A percentile compares a stretch with the other conserved stretches of the same genome.
Evolutionary conservation across 2,329 filamentous ascomycete genomes (phyloP).

Genomic region (Mycocentrospora acerina): DNA sequence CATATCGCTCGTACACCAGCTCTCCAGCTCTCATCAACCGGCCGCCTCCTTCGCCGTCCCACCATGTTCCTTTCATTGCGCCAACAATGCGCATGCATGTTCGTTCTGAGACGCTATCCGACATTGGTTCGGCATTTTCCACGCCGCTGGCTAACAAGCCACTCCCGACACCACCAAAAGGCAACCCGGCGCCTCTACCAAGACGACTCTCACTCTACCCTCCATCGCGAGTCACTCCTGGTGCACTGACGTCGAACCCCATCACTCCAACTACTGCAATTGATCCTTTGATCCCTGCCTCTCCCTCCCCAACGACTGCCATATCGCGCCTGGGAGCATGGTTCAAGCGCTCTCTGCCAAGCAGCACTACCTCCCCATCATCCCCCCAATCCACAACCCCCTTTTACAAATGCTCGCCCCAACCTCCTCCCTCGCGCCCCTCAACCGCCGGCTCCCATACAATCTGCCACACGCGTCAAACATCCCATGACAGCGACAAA

Average conservation of each 20-base stretch:
- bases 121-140: conserved; percentile 52
- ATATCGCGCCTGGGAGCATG: conserved; percentile 37
- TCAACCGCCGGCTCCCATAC: conserved; percentile 25
- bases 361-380: conserved; percentile 23
- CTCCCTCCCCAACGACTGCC: conserved; percentile 35
- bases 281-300: conserved; percentile 1
- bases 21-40: conserved; percentile 28
- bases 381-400: conserved; percentile 15
- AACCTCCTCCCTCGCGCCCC: conserved; percentile 15
- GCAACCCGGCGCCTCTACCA: conserved; percentile 7
- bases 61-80: conserved; percentile 51
- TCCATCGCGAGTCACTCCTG: conserved; percentile 20
- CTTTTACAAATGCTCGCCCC: conserved; percentile 35
- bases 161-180: conserved; percentile 20
- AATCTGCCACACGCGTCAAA: conserved; percentile 30
- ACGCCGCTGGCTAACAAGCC: conserved; percentile 37
- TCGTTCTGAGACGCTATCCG: conserved; percentile 50
- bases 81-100: conserved; percentile 49
- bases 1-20: conserved; percentile 33
- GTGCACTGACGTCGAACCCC: conserved; percentile 38
- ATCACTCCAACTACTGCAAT: conserved; percentile 36
- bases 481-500: conserved; percentile 27
- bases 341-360: conserved; percentile 37
- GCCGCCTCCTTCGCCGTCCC: conserved; percentile 36
- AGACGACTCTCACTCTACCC: conserved; percentile 28